Percentiles rank a stretch among this genome's conserved stretches.
Conservation (phyloP, 2,329 filamentous ascomycete genomes). For the Sporothrix mexicana region DNA sequence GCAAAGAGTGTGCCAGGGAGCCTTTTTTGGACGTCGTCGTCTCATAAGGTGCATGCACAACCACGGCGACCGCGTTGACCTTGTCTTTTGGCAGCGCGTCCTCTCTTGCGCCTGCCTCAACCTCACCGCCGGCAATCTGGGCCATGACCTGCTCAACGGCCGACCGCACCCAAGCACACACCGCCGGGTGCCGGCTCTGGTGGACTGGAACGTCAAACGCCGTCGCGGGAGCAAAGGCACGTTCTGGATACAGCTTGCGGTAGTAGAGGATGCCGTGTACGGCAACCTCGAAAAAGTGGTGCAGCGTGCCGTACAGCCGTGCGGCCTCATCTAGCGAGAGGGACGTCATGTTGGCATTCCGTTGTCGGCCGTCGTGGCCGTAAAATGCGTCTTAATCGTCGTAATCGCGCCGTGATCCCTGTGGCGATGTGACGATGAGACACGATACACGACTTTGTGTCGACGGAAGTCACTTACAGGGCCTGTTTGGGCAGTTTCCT, state of each 20-base stretch:
- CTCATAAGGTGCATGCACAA: conserved; percentile 36
- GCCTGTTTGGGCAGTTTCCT: background rate
- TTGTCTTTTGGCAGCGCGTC: conserved; percentile 1
- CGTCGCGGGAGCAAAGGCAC: conserved; percentile 77
- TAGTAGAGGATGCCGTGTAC: conserved; percentile 88
- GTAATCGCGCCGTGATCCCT: background rate
- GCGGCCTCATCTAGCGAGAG: conserved; percentile 46
- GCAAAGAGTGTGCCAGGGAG: conserved; percentile 32
- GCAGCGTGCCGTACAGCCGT: conserved; percentile 71
- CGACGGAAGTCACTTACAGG: background rate
- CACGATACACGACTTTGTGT: background rate
- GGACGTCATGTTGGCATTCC: background rate
- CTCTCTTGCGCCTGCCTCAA: background rate
- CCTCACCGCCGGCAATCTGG: conserved; percentile 64
- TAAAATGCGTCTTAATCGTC: background rate
- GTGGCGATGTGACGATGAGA: conserved; percentile 2
- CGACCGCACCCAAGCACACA: conserved; percentile 85
- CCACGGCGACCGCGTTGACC: conserved; percentile 35
- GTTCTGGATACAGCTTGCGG: conserved; percentile 75
- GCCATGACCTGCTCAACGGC: conserved; percentile 73
- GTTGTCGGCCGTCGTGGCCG: background rate
- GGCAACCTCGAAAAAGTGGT: conserved; percentile 79
- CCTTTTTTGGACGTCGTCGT: background rate
- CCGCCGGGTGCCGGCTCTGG: conserved; percentile 83
- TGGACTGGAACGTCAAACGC: conserved; percentile 85